Conservation (phyloP, 768 basidiomycete species). For the Agaricus blazei region DNA sequence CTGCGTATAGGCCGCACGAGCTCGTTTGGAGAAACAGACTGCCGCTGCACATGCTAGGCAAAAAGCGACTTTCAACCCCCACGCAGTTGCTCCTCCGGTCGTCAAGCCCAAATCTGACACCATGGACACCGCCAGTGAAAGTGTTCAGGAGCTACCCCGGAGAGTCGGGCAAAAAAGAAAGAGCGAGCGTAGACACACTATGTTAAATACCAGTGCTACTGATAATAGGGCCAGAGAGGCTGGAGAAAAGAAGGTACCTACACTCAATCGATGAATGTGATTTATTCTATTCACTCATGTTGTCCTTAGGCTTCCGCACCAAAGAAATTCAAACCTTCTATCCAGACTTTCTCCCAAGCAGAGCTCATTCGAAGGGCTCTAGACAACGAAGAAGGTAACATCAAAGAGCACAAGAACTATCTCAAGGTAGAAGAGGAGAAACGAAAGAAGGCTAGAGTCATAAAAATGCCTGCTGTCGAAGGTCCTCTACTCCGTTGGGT, state of each 20-base stretch:
- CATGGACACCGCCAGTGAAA: slow-evolving; percentile 5
- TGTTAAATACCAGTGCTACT: slow-evolving; percentile 67
- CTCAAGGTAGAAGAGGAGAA: slow-evolving; percentile 80
- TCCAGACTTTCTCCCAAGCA: slow-evolving; percentile 64
- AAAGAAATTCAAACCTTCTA: slow-evolving; percentile 53
- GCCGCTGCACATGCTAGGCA: slow-evolving; percentile 65
- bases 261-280: neutral
- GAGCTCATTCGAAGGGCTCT: slow-evolving; percentile 80
- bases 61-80: slow-evolving; percentile 63
- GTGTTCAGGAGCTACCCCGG: neutral
- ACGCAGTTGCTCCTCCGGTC: slow-evolving; percentile 24
- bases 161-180: slow-evolving; percentile 35
- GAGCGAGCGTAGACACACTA: slow-evolving; percentile 62
- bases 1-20: slow-evolving; percentile 43
- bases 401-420: slow-evolving; percentile 72
- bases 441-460: slow-evolving; percentile 59
- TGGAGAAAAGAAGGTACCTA: slow-evolving; percentile 53
- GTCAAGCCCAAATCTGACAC: slow-evolving; percentile 21
- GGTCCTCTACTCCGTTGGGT: slow-evolving; percentile 73
- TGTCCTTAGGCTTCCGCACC: slow-evolving; percentile 47
- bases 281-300: neutral
- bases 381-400: slow-evolving; percentile 84
- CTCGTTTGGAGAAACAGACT: slow-evolving; percentile 56
- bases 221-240: slow-evolving; percentile 60
- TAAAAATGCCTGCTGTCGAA: slow-evolving; percentile 47